Evolutionary conservation across 2,329 filamentous ascomycete species (phyloP).

Genomic region (Lojkania enalia): DNA sequence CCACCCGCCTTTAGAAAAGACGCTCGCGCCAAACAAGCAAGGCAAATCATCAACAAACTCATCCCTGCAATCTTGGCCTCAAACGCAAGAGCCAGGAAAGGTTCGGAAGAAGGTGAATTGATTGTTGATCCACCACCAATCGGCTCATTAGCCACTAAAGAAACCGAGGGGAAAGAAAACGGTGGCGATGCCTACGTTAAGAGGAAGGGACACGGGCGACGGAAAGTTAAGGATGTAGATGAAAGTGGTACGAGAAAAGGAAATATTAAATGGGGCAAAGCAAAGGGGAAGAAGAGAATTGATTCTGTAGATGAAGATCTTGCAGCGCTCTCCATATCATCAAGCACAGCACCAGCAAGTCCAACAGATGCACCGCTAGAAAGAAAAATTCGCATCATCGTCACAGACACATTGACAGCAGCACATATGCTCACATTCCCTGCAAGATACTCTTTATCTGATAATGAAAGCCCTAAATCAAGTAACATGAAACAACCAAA

Average conservation of each 20-base stretch:
- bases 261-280: conserved; percentile 13
- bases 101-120: conserved; percentile 58
- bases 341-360: background rate
- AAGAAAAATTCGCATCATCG: conserved; percentile 51
- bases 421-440: conserved; percentile 46
- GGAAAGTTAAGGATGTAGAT: conserved; percentile 28
- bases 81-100: conserved; percentile 59
- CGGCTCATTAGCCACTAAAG: background rate
- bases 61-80: conserved; percentile 60
- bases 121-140: conserved; percentile 43
- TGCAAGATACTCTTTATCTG: conserved; percentile 6
- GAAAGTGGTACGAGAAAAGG: conserved; percentile 9
- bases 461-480: conserved; percentile 1
- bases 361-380: conserved; percentile 1
- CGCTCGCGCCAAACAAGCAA: conserved; percentile 57
- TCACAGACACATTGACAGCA: conserved; percentile 59
- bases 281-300: conserved; percentile 8
- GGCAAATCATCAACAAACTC: conserved; percentile 61
- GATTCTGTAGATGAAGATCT: conserved; percentile 17
- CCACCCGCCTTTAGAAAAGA: conserved; percentile 44
- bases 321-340: conserved; percentile 13
- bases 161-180: conserved; percentile 3
- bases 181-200: conserved; percentile 28
- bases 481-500: conserved; percentile 35
- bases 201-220: conserved; percentile 38